phyloP scores from a whole-genome alignment of 1,139 yeast genomes.

The Candida smagusa region DNA sequence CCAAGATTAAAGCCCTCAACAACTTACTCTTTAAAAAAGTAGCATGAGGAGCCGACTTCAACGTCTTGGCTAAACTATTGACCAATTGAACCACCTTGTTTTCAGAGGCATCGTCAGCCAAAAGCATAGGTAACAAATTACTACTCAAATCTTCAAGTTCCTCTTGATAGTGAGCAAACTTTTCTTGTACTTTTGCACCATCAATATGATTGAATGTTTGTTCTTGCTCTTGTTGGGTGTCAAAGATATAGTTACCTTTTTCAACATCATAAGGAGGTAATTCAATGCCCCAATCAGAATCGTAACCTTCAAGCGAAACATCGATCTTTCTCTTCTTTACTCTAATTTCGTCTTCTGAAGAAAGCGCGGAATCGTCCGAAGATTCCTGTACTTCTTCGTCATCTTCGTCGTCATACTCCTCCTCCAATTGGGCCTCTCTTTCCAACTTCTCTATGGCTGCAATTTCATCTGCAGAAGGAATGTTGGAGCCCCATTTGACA shows the following conservation, averaged over 20 bases:
- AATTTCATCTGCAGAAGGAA: conserved; percentile 18
- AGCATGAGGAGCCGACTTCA: conserved; percentile 25
- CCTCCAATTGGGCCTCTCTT: conserved; percentile 17
- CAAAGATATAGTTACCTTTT: conserved; percentile 36
- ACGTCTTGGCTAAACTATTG: conserved; percentile 17
- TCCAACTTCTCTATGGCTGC: conserved; percentile 9
- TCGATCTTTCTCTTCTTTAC: conserved; percentile 6
- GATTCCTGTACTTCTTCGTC: conserved; percentile 13
- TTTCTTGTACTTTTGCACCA: conserved; percentile 16
- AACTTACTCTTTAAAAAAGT: conserved; percentile 30
- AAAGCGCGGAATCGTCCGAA: conserved; percentile 5
- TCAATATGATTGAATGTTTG: conserved; percentile 16
- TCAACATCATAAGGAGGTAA: conserved; percentile 15
- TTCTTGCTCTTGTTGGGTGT: conserved; percentile 28
- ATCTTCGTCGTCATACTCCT: conserved; percentile 12
- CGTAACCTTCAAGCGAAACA: conserved; percentile 22
- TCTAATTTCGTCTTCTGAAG: conserved; percentile 7
- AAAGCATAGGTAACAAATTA: conserved; percentile 16
- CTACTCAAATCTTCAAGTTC: conserved; percentile 21
- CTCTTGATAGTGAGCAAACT: conserved; percentile 14
- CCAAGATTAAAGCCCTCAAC: conserved; percentile 30
- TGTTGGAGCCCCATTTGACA: conserved; percentile 41
- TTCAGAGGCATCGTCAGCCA: conserved; percentile 11
- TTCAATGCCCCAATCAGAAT: conserved; percentile 46
- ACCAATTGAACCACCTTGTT: conserved; percentile 14